phyloP scores from a whole-genome alignment of 2,329 filamentous ascomycete genomes.

The Alternaria sp. region DNA sequence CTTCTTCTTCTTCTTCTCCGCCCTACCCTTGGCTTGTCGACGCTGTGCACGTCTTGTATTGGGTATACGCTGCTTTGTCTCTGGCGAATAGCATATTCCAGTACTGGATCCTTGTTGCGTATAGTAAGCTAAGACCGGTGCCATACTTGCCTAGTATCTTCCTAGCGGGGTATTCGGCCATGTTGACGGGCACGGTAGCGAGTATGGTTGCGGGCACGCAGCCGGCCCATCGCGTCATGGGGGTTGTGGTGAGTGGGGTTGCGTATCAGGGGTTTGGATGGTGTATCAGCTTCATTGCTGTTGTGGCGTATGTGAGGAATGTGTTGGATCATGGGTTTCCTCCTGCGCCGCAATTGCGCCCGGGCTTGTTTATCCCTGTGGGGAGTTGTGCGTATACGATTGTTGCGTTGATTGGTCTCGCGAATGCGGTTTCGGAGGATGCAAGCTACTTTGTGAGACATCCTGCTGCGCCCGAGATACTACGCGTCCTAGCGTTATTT shows the following conservation, averaged over 20 bases:
- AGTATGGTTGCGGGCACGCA: not conserved
- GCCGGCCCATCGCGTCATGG: conserved; percentile 54
- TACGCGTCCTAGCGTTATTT: too few relatives aligned
- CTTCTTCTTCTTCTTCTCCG: too few relatives aligned
- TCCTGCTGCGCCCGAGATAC: too few relatives aligned
- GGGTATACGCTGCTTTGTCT: not conserved
- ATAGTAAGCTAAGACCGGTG: not conserved
- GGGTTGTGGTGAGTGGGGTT: conserved; percentile 71
- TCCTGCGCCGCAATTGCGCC: too few relatives aligned
- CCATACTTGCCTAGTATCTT: not conserved
- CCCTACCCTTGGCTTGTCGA: not conserved
- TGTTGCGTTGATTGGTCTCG: too few relatives aligned
- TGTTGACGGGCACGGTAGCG: not conserved
- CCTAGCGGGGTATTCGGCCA: not conserved
- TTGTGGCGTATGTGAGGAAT: conserved; percentile 57
- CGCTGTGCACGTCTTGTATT: not conserved
- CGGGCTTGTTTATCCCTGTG: too few relatives aligned
- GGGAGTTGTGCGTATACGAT: too few relatives aligned
- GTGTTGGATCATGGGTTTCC: too few relatives aligned
- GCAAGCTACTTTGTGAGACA: too few relatives aligned
- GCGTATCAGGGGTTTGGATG: conserved; percentile 75
- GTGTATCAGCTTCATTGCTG: conserved; percentile 72
- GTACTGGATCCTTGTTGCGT: not conserved
- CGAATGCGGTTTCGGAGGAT: too few relatives aligned
- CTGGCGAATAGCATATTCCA: not conserved